Evolutionary conservation across 2,329 filamentous ascomycete species (phyloP), one percentile per base, ranked within the genome.

Genomic region (Colletotrichum sp.): DNA sequence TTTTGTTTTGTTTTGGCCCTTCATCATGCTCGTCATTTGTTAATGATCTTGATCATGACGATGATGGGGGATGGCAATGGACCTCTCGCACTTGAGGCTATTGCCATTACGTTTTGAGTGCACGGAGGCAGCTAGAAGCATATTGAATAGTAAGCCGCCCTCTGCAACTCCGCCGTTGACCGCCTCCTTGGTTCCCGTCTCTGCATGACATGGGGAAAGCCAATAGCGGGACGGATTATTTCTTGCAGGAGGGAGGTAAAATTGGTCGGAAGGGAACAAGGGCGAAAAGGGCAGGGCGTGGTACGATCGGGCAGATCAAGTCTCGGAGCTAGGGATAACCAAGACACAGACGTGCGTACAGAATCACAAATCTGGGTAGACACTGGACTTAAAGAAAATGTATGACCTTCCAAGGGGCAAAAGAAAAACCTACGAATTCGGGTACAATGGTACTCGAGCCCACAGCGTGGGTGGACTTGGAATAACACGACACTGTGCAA

Each of bases 261-360:
- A 59, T 66, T 66, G 68, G 66, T 65, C 70, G 16, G 54, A 73
- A 63, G 71, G 54, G 71, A 63, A 63, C 61, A 71, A 62, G 68
- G 68, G 63, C n/a, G 68, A 62, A 66, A n/a, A 61, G 66, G 38
- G 65, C 68, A 71, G 68, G 63, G 34, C 31, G 66, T 43, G 55
- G 71, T 55, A 34, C 21, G 54, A 13, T 29, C 27, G 57, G 38
- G 69, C 27, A 61, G 27, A 47, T 57, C 55, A 61, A 51, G 38
- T 71, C 71, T 36, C 55, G 68, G 62, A 63, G 33, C 71, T 63
- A 73, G 71, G 71, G 71, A 71, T 71, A 47, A 24, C 33, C 43
- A 29, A 73, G 71, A 73, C 71, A 73, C 71, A 73, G 62, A 71
- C 57, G 55, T 66, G 57, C 71, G 47, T 73, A 73, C 68, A 71